These are phyloP conservation scores for Lactarius hatsudake DNA, from an alignment of 768 basidiomycete genomes.

Conservation along the genomic window DNA sequence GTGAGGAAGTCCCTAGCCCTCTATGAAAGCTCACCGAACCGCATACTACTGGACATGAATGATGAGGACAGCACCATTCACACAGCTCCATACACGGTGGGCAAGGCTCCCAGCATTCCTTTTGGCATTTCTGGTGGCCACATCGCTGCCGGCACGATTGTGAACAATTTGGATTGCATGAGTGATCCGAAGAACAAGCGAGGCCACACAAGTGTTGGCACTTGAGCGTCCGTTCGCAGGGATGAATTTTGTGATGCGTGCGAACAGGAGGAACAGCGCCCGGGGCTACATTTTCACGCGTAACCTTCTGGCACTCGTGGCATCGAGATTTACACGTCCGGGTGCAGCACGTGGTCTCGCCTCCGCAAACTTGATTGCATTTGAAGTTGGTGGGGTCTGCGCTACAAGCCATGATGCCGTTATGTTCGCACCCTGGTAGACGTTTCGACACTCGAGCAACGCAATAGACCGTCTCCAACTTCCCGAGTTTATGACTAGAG, in stretches of 20 bases:
- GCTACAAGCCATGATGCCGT: slow-evolving; percentile 24
- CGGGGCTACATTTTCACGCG: slow-evolving; percentile 3
- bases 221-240: slow-evolving; percentile 34
- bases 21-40: slow-evolving; percentile 34
- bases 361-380: slow-evolving; percentile 33
- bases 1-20: not conserved
- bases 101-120: slow-evolving; percentile 35
- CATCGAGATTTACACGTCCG: slow-evolving; percentile 34
- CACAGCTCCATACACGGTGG: slow-evolving; percentile 39
- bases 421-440: slow-evolving; percentile 36
- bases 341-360: slow-evolving; percentile 32
- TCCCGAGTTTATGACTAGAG: slow-evolving; percentile 31
- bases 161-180: slow-evolving; percentile 33
- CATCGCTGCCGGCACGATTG: slow-evolving; percentile 33
- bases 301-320: slow-evolving; percentile 31
- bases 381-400: slow-evolving; percentile 22
- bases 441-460: slow-evolving; percentile 28
- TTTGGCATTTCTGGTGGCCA: slow-evolving; percentile 32
- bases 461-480: slow-evolving; percentile 31
- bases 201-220: slow-evolving; percentile 36
- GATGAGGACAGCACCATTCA: slow-evolving; percentile 37
- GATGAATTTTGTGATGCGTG: slow-evolving; percentile 31
- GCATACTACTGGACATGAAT: slow-evolving; percentile 36
- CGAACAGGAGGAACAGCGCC: slow-evolving; percentile 12
- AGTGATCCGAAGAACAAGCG: slow-evolving; percentile 32